Conservation (phyloP, 345 rosid species). For the Physaria fendleri region DNA sequence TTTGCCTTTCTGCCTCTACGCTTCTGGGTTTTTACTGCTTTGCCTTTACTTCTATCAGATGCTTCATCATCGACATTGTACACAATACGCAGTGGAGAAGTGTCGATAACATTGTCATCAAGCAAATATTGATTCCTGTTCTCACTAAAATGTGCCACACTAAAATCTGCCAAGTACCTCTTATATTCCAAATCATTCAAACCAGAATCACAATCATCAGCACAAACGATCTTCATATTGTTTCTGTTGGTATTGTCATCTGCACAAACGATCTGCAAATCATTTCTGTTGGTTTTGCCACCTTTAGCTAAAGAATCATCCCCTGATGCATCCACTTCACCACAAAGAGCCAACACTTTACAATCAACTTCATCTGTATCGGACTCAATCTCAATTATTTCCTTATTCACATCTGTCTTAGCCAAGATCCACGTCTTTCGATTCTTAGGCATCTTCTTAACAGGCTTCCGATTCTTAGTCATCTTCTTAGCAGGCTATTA, state of each 20-base stretch:
- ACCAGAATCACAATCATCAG: background rate
- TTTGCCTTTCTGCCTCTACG: background rate
- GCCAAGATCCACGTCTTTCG: background rate
- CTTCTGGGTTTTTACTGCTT: background rate
- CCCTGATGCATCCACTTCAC: conserved; percentile 19
- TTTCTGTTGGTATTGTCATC: background rate
- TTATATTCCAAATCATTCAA: conserved; percentile 7
- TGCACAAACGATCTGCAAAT: background rate
- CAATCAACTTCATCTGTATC: background rate
- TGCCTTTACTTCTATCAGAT: background rate
- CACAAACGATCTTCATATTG: conserved; percentile 2
- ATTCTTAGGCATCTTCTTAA: conserved; percentile 11
- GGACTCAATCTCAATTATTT: background rate
- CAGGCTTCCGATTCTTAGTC: conserved; percentile 5
- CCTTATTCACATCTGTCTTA: background rate
- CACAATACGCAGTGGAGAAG: background rate
- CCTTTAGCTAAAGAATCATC: background rate
- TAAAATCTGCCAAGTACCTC: background rate
- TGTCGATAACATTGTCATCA: conserved; percentile 19
- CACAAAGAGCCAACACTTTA: background rate
- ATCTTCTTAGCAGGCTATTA: background rate
- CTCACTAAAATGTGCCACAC: background rate
- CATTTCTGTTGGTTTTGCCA: background rate
- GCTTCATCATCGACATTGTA: background rate
- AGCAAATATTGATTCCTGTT: conserved; percentile 8